phyloP scores from a whole-genome alignment of 257 asterid genomes.

The Cordia subcordata region DNA sequence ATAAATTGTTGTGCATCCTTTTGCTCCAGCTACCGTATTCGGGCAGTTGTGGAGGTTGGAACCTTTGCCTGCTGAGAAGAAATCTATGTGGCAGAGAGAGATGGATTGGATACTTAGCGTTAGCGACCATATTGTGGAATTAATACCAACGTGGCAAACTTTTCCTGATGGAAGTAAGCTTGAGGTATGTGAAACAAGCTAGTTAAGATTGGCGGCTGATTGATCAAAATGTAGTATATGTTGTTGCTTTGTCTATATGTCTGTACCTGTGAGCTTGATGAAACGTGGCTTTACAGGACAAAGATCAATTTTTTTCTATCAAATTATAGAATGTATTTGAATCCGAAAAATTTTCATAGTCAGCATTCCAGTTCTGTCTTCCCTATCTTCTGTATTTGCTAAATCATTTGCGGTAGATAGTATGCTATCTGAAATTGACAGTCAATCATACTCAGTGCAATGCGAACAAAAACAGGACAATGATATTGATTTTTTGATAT shows the following conservation, averaged over 20 bases:
- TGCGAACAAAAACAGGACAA: background rate
- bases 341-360: too few species aligned
- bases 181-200: constrained; percentile 46
- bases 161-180: constrained; percentile 75
- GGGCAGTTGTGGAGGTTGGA: constrained; percentile 92
- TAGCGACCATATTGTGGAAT: constrained; percentile 71
- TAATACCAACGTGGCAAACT: constrained; percentile 69
- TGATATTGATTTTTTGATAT: background rate
- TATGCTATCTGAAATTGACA: background rate
- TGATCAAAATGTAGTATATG: too few species aligned
- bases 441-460: background rate
- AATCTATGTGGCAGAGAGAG: constrained; percentile 77
- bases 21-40: constrained; percentile 69
- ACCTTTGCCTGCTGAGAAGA: constrained; percentile 66
- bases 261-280: too few species aligned
- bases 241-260: too few species aligned
- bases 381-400: too few species aligned
- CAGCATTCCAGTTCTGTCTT: too few species aligned
- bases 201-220: background rate
- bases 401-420: background rate
- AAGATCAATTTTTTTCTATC: too few species aligned
- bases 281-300: too few species aligned
- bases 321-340: too few species aligned
- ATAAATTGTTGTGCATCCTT: background rate
- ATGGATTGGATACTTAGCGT: constrained; percentile 74